Base-by-base conservation (phyloP, 441 rosid genomes). In the Bruguiera hainesii region DNA sequence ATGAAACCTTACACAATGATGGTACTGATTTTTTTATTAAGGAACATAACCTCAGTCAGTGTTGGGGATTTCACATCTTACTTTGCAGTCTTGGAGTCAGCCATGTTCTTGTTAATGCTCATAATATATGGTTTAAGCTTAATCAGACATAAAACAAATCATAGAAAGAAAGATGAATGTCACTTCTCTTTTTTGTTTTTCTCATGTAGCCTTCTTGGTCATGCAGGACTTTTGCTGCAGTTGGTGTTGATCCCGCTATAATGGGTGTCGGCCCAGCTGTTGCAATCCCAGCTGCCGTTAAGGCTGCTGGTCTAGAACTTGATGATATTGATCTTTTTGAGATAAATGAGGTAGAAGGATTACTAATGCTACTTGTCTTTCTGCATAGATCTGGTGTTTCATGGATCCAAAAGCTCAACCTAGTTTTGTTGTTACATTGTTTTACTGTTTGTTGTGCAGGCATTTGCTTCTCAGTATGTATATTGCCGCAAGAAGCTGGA, bases 191-290 rank as follows among this genome's bases (percentile, higher is more conserved):
- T 64, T 20, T 31, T 3, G 33, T 59, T 67, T 30, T 49, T 13
- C 28, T 1, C 15, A 55, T 11, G 5, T 26, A 42, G 37, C 30
- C 11, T 21, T 52, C 25, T 60, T 68, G 58, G 53, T 70, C 19
- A 52, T 77, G 67, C 80, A 95, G 99, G 94, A 85, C 89, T 69
- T 93, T 96, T 78, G 82, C 87, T 68, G 98, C 95, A 42, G 97
- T 90, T 60, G 99, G 98, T 75, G 99, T 96, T 73, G 98, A 96
- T 82, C 99, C 98, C 68, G 95, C 98, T 69, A 84, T 93, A 78
- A 96, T 93, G 99, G 99, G 99, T 37, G 67, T 96, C 29, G 98
- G 98, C 48, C 99, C 98, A 61, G 98, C 98, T 59, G 96, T 80
- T 61, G 99, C 99, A 48, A 96, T 96, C 75, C 99, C 98, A 20